These are phyloP conservation scores for Krasilnikovozyma curviuscula DNA, from an alignment of 768 basidiomycete genomes.

Conservation along the genomic window DNA sequence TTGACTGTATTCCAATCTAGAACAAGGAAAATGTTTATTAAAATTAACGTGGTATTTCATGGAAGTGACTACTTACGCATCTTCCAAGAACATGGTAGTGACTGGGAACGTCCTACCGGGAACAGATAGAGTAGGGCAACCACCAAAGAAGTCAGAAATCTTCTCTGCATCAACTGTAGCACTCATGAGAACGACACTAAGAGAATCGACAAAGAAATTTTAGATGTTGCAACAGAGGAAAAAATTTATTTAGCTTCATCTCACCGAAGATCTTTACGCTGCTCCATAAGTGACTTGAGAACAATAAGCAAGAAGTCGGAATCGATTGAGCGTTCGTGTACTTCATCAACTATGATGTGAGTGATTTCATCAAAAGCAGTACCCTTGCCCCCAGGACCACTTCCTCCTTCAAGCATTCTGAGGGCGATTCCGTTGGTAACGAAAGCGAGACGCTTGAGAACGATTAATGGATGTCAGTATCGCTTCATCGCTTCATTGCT, in stretches of 20 bases:
- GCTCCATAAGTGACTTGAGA: slow-evolving; percentile 56
- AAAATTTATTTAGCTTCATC: slow-evolving; percentile 49
- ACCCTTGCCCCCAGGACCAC: slow-evolving; percentile 43
- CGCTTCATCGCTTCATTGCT: neutral
- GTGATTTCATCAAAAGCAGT: slow-evolving; percentile 84
- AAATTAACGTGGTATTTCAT: too few relatives aligned
- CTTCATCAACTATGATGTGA: slow-evolving; percentile 94
- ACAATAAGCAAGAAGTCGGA: slow-evolving; percentile 93
- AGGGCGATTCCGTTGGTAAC: slow-evolving; percentile 89
- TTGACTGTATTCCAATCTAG: slow-evolving; percentile 21
- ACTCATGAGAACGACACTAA: slow-evolving; percentile 83
- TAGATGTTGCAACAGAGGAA: neutral
- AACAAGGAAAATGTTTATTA: too few relatives aligned
- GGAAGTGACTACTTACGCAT: slow-evolving; percentile 57
- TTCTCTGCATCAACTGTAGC: slow-evolving; percentile 64
- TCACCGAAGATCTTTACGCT: slow-evolving; percentile 62
- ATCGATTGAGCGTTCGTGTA: slow-evolving; percentile 92
- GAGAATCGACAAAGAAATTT: neutral
- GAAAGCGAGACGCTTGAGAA: slow-evolving; percentile 32
- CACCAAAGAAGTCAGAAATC: slow-evolving; percentile 72
- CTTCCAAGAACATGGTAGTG: slow-evolving; percentile 64
- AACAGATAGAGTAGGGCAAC: slow-evolving; percentile 57
- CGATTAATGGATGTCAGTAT: neutral
- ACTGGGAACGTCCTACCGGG: slow-evolving; percentile 94
- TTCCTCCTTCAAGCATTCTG: slow-evolving; percentile 83